Evolutionary conservation across 2,329 filamentous ascomycete species (phyloP).

Genomic region (Pestalotiopsis sp.): DNA sequence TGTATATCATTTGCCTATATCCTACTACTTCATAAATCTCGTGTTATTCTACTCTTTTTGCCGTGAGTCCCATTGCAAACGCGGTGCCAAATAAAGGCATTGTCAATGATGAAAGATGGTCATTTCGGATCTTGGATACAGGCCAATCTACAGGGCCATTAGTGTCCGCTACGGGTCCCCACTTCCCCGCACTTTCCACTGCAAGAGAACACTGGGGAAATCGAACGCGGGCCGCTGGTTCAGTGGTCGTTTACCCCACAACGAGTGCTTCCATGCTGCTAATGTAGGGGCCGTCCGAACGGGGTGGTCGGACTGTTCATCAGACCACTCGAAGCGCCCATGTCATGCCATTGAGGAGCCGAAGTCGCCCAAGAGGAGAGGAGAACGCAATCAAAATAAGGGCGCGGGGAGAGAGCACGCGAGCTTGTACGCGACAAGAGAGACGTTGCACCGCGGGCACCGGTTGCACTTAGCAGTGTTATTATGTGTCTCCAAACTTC

Average conservation of each 20-base stretch:
- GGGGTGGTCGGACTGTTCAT: background rate
- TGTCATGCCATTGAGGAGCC: background rate
- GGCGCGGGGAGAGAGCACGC: background rate
- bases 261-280: background rate
- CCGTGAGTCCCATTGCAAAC: no score
- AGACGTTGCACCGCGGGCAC: background rate
- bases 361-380: background rate
- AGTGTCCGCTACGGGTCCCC: background rate
- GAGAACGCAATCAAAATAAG: background rate
- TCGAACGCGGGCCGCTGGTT: background rate
- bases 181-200: background rate
- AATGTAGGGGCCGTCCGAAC: background rate
- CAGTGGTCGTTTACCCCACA: background rate
- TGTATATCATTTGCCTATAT: no score
- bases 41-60: no score
- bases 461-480: background rate
- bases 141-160: background rate
- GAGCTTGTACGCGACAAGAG: background rate
- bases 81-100: no score
- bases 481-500: background rate
- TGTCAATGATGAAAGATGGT: no score
- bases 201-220: background rate
- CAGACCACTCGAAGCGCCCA: background rate
- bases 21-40: no score
- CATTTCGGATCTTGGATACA: no score